Evolutionary conservation across 2,329 filamentous ascomycete genomes (phyloP), one percentile per base, ranked within the genome.

Genomic region (Didymella glomerata): DNA sequence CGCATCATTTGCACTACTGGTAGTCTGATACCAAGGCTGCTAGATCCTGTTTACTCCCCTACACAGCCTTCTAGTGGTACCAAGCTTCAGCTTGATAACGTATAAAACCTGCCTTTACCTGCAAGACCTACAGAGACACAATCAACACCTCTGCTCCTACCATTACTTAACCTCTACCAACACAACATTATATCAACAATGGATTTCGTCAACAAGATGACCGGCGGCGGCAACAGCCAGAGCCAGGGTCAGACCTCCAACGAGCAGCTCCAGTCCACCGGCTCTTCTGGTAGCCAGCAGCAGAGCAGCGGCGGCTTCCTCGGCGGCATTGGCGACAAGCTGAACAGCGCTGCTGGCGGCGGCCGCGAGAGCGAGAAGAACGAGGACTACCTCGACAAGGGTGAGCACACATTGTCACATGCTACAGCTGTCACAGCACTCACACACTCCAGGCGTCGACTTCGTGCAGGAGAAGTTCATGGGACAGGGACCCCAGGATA

Each of bases 321-420:
- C 48, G 81, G 84, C 60, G 86, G 88, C 60, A 75, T 93, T 64
- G 84, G 86, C 74, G 84, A 89, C 79, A 92, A 91, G 81, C 51
- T 93, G 60, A 91, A 94, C 81, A 74, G 78, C 57, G 82, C 88
- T 65, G 89, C 89, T 20, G 91, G 91, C 34, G 91, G 91, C 52
- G 91, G 91, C 36, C 78, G 78, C 32, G 81, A 90, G 77, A 87
- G 88, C 73, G 91, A 94, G 84, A 88, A 92, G 85, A 90, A 93
- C 68, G 91, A 95, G 77, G 90, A 94, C 72, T 79, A 77, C n/a
- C 85, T 95, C 51, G 91, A 95, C 80, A 95, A 95, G 81, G 88
- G 90, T 92, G 75, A 49, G 63, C 64, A 16, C 22, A 28, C 20
- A 22, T 25, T 27, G 1, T 28, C n/a, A 9, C 9, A 30, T 45